Base-by-base conservation (phyloP, 192 early-diverging fungal genomes). In the Coemansia sp. region DNA sequence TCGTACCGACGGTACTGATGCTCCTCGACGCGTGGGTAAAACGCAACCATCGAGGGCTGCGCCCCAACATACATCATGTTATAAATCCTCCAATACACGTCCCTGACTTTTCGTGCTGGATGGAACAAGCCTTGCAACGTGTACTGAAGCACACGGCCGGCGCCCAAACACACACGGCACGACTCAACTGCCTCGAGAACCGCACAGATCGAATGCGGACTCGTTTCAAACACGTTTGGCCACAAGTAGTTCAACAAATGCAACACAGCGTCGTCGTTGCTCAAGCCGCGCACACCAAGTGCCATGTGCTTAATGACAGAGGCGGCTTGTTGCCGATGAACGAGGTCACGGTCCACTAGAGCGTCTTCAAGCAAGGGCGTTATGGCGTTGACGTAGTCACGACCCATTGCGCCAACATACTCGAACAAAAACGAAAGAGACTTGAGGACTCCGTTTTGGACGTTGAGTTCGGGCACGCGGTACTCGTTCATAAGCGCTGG, bases 401-500 rank as follows among this genome's bases (percentile, higher is more conserved):
- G 95, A 64, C 90, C 94, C 92, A 96, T 96, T 58, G 92, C 89
- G 56, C 97, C 97, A 74, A 99, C 95, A 66, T 99, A 99, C 86
- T 99, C 97, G 62, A 99, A 99, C 64, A 99, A 78, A 81, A 98
- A 99, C 1, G 3, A 91, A 86, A 99, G 65, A 0, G 92, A 91
- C 71, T 99, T 99, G 34, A 99, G 76, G 0, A 97, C 94, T 66
- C 97, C 97, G 70, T 98, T 98, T 79, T 99, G 97, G n/a, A 99
- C 96, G 72, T 99, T 99, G 26, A 98, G 84, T 61, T 99, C 97
- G 0, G 97, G 97, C 10, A 99, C 96, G 31, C 97, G 91, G 83
- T 99, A 99, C 78, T 99, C 97, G 81, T 97, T 96, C 96, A 99
- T 97, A 23, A 99, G 78, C 0, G 95, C 97, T 0, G 97, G 97